These are phyloP conservation scores for Penicillium chermesinum DNA, from an alignment of 495 filamentous ascomycete genomes.

Conservation along the genomic window DNA sequence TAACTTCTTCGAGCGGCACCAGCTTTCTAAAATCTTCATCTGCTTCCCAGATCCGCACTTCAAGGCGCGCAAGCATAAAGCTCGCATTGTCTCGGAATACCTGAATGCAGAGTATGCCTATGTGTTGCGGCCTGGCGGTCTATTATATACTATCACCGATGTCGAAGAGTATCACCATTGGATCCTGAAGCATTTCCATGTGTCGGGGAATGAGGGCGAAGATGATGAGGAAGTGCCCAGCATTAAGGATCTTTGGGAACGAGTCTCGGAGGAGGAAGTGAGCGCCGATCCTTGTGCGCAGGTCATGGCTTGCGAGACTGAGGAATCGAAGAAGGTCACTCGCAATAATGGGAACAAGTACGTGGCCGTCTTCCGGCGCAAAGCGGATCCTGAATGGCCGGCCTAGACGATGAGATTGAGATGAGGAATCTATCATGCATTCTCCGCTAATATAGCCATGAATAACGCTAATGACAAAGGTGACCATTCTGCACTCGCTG, in stretches of 20 bases:
- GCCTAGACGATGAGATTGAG: constrained; percentile 3
- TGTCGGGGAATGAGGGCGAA: constrained; percentile 15
- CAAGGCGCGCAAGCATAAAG: constrained; percentile 95
- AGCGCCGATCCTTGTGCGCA: constrained; percentile 69
- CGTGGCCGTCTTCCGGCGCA: constrained; percentile 76
- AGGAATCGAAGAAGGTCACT: constrained; percentile 96
- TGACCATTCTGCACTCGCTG: constrained; percentile 8
- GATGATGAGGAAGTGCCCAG: constrained; percentile 27
- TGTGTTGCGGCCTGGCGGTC: constrained; percentile 72
- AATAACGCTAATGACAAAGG: constrained; percentile 5
- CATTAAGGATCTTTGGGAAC: constrained; percentile 52
- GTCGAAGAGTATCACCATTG: constrained; percentile 90
- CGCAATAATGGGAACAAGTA: constrained; percentile 85
- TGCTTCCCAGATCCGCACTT: constrained; percentile 99
- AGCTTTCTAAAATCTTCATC: constrained; percentile 87
- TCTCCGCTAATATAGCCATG: constrained; percentile 5
- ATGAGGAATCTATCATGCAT: constrained; percentile 14
- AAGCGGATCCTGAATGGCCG: constrained; percentile 73
- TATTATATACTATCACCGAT: constrained; percentile 94
- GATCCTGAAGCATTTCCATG: constrained; percentile 78
- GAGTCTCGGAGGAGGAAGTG: constrained; percentile 56
- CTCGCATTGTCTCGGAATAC: constrained; percentile 82
- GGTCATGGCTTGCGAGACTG: constrained; percentile 81
- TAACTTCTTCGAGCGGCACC: constrained; percentile 75
- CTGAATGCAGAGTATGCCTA: constrained; percentile 93